Percentiles rank a stretch among this genome's conserved stretches.
phyloP scores from a whole-genome alignment of 108 stramenopile genomes.

The Parmales sp. region DNA sequence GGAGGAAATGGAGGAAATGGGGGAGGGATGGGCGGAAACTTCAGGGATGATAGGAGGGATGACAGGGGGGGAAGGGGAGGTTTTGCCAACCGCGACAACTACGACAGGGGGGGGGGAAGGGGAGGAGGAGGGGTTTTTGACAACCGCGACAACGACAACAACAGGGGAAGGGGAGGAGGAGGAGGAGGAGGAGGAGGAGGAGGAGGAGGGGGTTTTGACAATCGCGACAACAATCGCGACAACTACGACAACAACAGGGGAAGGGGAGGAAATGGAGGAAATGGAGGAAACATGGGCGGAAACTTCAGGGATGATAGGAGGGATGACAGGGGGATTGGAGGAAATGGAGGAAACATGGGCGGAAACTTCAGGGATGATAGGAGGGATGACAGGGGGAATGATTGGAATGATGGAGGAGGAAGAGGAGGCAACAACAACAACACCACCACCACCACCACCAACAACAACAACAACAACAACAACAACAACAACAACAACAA shows the following conservation, averaged over 20 bases:
- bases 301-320: slow-evolving; percentile 13
- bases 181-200: neutral
- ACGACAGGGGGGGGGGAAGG: slow-evolving; percentile 14
- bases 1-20: slow-evolving; percentile 22
- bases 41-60: slow-evolving; percentile 15
- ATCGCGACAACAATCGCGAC: slow-evolving; percentile 25
- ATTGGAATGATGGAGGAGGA: neutral
- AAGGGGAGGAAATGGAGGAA: slow-evolving; percentile 26
- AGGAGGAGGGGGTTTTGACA: too few species aligned
- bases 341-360: slow-evolving; percentile 14
- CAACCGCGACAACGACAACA: neutral
- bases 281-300: neutral
- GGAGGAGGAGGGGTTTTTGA: neutral
- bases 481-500: slow-evolving; percentile 23
- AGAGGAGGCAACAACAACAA: too few species aligned
- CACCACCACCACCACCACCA: too few species aligned
- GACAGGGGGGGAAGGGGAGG: slow-evolving; percentile 10
- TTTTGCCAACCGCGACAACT: slow-evolving; percentile 14
- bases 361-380: slow-evolving; percentile 9
- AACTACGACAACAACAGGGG: slow-evolving; percentile 14
- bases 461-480: too few species aligned
- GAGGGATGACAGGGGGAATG: neutral
- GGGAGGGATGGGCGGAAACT: neutral
- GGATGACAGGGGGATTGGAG: slow-evolving; percentile 11
- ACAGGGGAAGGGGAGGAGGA: neutral